Base-by-base conservation (phyloP, 2,329 filamentous ascomycete species). In the Cryphonectria nitschkei region DNA sequence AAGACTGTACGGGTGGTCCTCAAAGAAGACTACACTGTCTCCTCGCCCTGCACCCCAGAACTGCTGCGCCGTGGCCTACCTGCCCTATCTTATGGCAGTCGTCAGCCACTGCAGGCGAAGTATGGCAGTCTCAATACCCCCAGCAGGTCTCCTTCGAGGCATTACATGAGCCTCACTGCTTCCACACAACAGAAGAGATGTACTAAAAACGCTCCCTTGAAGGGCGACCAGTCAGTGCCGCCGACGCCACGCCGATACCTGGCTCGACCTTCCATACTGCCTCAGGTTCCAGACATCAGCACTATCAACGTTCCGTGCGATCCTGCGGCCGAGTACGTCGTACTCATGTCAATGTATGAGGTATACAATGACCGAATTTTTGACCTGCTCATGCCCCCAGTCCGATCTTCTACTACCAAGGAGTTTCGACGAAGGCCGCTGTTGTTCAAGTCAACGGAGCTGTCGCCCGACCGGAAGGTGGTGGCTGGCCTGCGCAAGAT, bases 351-450 rank as follows among this genome's bases (percentile, higher is more conserved):
- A 68, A 99, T 99, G 95, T 98, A 98, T 81, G 96, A 99, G 80
- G 95, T 99, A 1, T 98, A 99, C 84, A 99, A 99, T 78, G 95
- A 99, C 81, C 91, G 95, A 50, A 98, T 99, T 75, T 98, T 97
- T 79, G 96, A 99, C 77, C 89, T 99, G 0, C 85, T 99, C 0
- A 92, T 92, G 0, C 88, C 89, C 0, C 86, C 88, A 2, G 81
- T 85, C 32, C 87, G 87, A 73, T 85, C 85, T 0, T 87, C 86
- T 50, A 85, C 86, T 6, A 91, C 89, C 2, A 94, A 93, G 76
- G 91, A 93, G 71, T 85, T 86, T 74, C 87, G 90, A 66, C 90
- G 96, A n/a, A 89, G 95, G 39, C 90, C 93, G 0, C 83, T 99
- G 2, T 84, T 97, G 0, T 99, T 98, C 87, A 99, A 98, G 80